phyloP scores from a whole-genome alignment of 179 eudicot species.

The Amaranthus tricolor region DNA sequence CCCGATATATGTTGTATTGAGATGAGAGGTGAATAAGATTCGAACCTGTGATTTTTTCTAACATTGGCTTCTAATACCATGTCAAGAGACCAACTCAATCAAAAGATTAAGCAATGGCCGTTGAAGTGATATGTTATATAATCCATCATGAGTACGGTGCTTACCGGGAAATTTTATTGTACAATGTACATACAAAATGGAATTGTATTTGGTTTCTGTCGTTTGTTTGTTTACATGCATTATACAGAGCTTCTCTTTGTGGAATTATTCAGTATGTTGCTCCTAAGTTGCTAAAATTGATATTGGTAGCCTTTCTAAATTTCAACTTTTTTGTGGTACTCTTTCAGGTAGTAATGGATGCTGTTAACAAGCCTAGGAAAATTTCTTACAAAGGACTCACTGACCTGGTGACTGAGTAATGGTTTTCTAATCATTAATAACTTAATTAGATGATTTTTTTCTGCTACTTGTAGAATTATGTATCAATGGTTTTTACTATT shows the following conservation, averaged over 20 bases:
- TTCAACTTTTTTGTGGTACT: constrained; percentile 13
- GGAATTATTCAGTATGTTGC: background rate
- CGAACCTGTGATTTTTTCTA: too few relatives aligned
- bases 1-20: too few relatives aligned
- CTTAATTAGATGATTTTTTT: constrained; percentile 8
- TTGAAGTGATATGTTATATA: too few relatives aligned
- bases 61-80: too few relatives aligned
- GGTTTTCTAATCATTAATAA: constrained; percentile 15
- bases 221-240: background rate
- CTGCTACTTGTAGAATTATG: background rate
- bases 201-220: background rate
- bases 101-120: too few relatives aligned
- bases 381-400: constrained; percentile 89
- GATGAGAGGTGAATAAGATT: too few relatives aligned
- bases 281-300: constrained; percentile 17
- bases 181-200: background rate
- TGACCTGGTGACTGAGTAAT: constrained; percentile 98
- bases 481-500: background rate
- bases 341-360: constrained; percentile 91
- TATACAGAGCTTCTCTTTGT: background rate
- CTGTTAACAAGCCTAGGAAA: constrained; percentile 92
- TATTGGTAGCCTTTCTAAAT: background rate
- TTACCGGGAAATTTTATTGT: background rate
- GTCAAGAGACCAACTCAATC: too few relatives aligned
- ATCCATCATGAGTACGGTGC: background rate